Conservation (phyloP, 2,329 filamentous ascomycete species). For the Bipolaris victoriae region DNA sequence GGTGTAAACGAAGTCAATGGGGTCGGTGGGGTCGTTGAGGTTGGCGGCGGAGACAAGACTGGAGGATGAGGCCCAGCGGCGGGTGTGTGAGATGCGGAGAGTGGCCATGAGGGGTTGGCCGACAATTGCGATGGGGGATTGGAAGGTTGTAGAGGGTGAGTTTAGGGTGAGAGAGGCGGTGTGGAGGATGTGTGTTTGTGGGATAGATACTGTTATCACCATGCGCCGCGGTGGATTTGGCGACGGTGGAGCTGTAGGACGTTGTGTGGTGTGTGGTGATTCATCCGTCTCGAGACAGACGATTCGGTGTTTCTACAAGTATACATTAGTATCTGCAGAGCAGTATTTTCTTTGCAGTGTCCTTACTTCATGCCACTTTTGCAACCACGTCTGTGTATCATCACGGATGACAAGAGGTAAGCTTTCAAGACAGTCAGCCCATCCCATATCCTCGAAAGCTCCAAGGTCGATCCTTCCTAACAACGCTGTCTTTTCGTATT, state of each 20-base stretch:
- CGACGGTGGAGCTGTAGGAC: conserved; percentile 32
- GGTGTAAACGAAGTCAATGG: conserved; percentile 82
- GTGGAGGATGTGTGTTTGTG: conserved; percentile 80
- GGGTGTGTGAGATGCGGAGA: conserved; percentile 63
- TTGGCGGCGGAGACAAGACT: conserved; percentile 36
- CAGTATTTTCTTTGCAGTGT: no score
- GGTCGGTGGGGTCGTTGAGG: conserved; percentile 44
- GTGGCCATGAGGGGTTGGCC: conserved; percentile 71
- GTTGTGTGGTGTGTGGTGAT: conserved; percentile 4
- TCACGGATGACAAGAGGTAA: conserved; percentile 54
- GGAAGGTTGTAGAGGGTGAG: conserved; percentile 36
- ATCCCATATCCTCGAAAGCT: conserved; percentile 59
- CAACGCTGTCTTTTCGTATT: conserved; percentile 63
- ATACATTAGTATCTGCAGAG: conserved; percentile 20
- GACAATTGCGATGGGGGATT: conserved; percentile 56
- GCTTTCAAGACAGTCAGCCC: conserved; percentile 59
- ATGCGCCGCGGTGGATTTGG: conserved; percentile 66
- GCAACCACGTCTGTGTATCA: conserved; percentile 59
- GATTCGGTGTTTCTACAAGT: conserved; percentile 31
- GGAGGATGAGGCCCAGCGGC: conserved; percentile 55
- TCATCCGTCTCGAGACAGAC: conserved; percentile 27
- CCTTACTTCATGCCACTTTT: conserved; percentile 63
- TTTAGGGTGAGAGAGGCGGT: conserved; percentile 71
- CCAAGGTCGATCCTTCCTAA: conserved; percentile 60
- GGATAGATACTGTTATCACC: conserved; percentile 87